Evolutionary conservation across 2,329 filamentous ascomycete species (phyloP).

Genomic region (Macrophomina phaseolina): DNA sequence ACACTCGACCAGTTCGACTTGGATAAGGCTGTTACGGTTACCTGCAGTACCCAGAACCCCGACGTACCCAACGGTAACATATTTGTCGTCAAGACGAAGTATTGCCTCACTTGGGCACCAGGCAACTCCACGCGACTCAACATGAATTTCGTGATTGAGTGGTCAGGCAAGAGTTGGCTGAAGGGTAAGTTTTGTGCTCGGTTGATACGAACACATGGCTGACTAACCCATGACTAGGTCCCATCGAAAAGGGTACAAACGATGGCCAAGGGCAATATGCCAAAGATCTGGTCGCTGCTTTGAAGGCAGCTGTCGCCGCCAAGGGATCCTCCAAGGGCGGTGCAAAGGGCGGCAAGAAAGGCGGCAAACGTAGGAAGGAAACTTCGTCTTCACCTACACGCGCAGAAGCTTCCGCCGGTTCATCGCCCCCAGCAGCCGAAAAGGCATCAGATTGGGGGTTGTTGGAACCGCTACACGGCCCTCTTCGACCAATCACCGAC

Average conservation of each 20-base stretch:
- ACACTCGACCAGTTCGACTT: constrained; percentile 83
- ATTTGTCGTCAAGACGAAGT: constrained; percentile 90
- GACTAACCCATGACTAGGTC: constrained; percentile 60
- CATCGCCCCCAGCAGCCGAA: constrained; percentile 31
- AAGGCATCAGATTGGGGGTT: constrained; percentile 68
- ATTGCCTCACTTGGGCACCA: constrained; percentile 91
- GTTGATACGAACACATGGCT: not conserved
- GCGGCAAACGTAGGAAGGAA: constrained; percentile 64
- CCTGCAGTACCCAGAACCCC: constrained; percentile 83
- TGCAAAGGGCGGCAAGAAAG: constrained; percentile 48
- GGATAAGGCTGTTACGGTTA: constrained; percentile 85
- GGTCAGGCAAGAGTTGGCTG: constrained; percentile 97
- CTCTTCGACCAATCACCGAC: constrained; percentile 73
- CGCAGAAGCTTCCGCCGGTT: constrained; percentile 33
- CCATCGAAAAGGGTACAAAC: constrained; percentile 93
- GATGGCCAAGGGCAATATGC: constrained; percentile 87
- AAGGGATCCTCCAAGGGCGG: constrained; percentile 62
- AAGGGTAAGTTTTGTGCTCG: constrained; percentile 67
- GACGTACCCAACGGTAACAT: constrained; percentile 94
- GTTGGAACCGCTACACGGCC: constrained; percentile 75
- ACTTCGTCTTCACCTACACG: constrained; percentile 47
- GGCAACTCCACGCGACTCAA: constrained; percentile 84
- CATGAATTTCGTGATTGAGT: constrained; percentile 90
- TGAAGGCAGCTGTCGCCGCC: constrained; percentile 75
- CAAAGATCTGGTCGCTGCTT: constrained; percentile 75